A percentile compares a stretch with the other conserved stretches of the same genome.
phyloP scores from a whole-genome alignment of 441 rosid species.

The Populus hybrid region DNA sequence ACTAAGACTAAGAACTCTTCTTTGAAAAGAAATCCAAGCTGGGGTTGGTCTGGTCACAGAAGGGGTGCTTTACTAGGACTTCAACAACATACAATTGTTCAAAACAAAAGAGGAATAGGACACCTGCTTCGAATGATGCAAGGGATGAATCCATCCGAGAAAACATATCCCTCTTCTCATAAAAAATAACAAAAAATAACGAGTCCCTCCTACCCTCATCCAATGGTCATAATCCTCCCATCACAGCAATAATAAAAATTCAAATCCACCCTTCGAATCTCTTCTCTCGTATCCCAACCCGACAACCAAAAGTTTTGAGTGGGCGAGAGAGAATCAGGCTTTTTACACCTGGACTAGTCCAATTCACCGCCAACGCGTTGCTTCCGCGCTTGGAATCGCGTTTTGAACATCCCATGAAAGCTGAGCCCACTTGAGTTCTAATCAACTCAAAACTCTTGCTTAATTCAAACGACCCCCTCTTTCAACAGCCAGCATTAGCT shows the following conservation, averaged over 20 bases:
- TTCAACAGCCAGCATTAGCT: neutral
- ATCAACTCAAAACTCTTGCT: neutral
- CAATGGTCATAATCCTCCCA: neutral
- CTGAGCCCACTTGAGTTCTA: neutral
- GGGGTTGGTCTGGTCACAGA: neutral
- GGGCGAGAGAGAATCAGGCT: neutral
- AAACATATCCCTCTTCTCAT: neutral
- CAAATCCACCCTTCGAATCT: neutral
- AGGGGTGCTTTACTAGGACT: neutral
- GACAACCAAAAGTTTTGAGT: neutral
- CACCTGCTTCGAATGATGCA: neutral
- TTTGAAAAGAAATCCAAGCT: neutral
- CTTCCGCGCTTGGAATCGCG: conserved; percentile 11
- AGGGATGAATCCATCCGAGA: neutral
- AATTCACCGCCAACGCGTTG: conserved; percentile 14
- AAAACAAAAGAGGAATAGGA: neutral
- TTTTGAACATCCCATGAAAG: conserved; percentile 2
- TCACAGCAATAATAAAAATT: neutral
- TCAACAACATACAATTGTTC: neutral
- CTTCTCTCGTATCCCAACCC: neutral
- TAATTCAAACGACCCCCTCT: neutral
- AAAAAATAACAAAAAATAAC: too few relatives aligned
- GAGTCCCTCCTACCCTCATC: neutral
- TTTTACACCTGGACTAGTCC: neutral
- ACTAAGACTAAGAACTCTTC: neutral